Conservation (phyloP, 1,284 basidiomycete genomes). For the Leucoagaricus sp. region DNA sequence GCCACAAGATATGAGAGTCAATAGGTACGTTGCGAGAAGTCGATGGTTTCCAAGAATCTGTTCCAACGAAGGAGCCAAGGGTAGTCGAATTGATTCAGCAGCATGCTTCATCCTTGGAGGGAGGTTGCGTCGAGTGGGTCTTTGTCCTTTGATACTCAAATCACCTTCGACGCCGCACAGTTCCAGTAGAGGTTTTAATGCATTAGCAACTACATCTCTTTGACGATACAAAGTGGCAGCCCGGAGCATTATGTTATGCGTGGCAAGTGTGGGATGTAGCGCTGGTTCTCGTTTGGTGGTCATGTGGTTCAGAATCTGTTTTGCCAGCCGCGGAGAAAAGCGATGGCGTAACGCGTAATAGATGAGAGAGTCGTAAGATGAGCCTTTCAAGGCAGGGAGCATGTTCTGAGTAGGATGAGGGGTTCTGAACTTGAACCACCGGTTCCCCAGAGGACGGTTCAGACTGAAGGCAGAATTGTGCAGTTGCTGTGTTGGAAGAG, state of each 20-base stretch:
- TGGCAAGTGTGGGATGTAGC: constrained; percentile 45
- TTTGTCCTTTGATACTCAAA: too few relatives aligned
- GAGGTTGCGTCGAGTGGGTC: neutral
- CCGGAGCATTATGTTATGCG: constrained; percentile 60
- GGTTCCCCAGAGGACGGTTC: too few relatives aligned
- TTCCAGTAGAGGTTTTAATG: too few relatives aligned
- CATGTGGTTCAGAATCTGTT: constrained; percentile 58
- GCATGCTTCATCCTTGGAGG: neutral
- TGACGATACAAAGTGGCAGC: constrained; percentile 54
- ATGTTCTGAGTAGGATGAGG: constrained; percentile 15
- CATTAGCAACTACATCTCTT: constrained; percentile 39
- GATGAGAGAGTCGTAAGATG: constrained; percentile 62
- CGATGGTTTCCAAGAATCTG: neutral
- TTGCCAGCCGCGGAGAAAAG: constrained; percentile 48
- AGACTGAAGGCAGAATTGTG: neutral
- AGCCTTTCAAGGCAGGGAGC: constrained; percentile 35
- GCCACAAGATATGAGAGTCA: constrained; percentile 4
- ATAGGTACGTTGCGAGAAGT: constrained; percentile 4
- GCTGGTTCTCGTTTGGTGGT: constrained; percentile 37
- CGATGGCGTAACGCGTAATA: constrained; percentile 65
- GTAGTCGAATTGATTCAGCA: neutral
- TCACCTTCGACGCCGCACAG: too few relatives aligned
- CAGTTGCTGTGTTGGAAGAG: constrained; percentile 26
- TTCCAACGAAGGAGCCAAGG: neutral
- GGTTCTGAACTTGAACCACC: constrained; percentile 10